Base-by-base conservation (phyloP, 495 filamentous ascomycete species). In the Penicillium ochrochloron region DNA sequence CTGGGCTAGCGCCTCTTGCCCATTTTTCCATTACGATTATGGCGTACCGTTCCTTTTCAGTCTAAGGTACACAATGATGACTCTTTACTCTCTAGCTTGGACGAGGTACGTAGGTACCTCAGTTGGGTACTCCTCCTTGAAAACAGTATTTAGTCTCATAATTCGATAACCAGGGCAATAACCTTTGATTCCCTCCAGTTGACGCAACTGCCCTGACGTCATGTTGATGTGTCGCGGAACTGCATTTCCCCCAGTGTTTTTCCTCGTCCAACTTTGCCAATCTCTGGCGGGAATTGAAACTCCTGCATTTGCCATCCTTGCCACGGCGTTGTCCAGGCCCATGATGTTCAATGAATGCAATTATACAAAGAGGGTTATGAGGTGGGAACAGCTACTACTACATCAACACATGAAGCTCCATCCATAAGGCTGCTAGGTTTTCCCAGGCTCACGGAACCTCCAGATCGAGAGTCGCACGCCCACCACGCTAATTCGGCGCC, bases 371-470 rank as follows among this genome's bases (percentile, higher is more conserved):
- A 34, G 52, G 5, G 10, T 29, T 34, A 33, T 33, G 31, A 9
- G 31, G 15, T 33, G 29, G 29, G 25, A 8, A 25, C 5, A 48
- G 9, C 8, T 19, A 25, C 8, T 19, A 25, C 19, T 12, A 19
- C 14, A 25, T 48, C 42, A 21, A 23, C 29, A 51, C 48, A 27
- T 29, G n/a, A 29, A 51, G 21, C 37, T n/a, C 34, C 21, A 34
- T 56, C 52, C 64, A 54, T 62, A 66, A 62, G 59, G 64, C 59
- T 66, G 59, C 33, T 57, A 53, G 42, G 57, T 39, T 59, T 29
- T 48, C 31, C 64, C 59, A 61, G 42, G 25, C 25, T 55, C 56
- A 21, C 27, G 50, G 23, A 27, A 37, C 15, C 35, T 44, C 48
- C 57, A 50, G 62, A 65, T 62, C 54, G 62, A 65, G 62, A 65